phyloP scores from a whole-genome alignment of 805 yeast genomes.

The Candida sanyiensis region DNA sequence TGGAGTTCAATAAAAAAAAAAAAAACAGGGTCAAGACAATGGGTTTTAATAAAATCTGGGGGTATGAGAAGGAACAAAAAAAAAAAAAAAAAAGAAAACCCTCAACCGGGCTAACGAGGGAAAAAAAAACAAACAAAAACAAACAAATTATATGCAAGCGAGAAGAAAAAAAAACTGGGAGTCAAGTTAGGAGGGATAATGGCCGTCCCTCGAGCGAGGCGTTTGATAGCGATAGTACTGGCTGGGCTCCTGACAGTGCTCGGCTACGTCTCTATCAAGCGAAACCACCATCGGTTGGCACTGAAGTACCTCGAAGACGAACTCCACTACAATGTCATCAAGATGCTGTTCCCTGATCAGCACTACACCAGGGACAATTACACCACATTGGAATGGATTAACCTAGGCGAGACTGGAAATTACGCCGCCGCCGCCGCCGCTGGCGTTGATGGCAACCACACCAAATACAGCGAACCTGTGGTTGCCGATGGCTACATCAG shows the following conservation, averaged over 20 bases:
- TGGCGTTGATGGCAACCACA: neutral
- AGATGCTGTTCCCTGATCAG: slow-evolving; percentile 22
- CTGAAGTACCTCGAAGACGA: slow-evolving; percentile 18
- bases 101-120: no score
- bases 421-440: slow-evolving; percentile 1
- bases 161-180: no score
- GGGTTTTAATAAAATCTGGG: no score
- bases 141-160: no score
- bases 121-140: no score
- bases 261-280: slow-evolving; percentile 6
- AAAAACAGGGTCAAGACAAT: no score
- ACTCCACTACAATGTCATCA: slow-evolving; percentile 18
- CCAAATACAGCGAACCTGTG: neutral
- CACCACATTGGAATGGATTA: slow-evolving; percentile 16
- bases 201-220: no score
- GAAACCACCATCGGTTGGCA: slow-evolving; percentile 20
- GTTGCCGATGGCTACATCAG: slow-evolving; percentile 1
- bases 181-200: no score
- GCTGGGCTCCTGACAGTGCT: neutral
- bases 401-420: slow-evolving; percentile 7
- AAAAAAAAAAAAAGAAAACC: no score
- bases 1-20: no score
- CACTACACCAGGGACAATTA: slow-evolving; percentile 20
- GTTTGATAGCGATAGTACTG: neutral
- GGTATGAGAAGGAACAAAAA: no score